Percentiles rank a stretch among this genome's conserved stretches.
Conservation (phyloP, 257 asterid species). For the Nyctanthes arbortristis region DNA sequence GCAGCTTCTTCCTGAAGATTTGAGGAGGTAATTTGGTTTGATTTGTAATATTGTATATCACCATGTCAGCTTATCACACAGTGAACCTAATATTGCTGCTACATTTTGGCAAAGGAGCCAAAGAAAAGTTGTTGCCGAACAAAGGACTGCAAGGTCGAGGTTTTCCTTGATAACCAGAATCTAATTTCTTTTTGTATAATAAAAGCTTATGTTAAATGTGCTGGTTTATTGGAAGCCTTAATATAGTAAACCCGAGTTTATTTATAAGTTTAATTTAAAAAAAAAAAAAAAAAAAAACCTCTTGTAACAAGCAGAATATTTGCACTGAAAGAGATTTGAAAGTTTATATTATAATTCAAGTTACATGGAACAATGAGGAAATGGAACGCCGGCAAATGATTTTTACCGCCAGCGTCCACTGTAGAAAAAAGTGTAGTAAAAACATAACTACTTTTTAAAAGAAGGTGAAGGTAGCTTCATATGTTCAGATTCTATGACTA, state of each 20-base stretch:
- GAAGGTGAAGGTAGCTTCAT: not conserved
- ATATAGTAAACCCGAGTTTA: not conserved
- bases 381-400: not conserved
- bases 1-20: not conserved
- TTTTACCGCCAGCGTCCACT: not conserved
- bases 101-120: constrained; percentile 95
- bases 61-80: constrained; percentile 69
- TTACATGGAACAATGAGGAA: not conserved
- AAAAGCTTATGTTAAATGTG: constrained; percentile 12
- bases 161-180: constrained; percentile 32
- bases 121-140: constrained; percentile 83
- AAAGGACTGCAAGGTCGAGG: constrained; percentile 97
- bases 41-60: constrained; percentile 27
- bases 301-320: not conserved
- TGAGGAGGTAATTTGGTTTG: constrained; percentile 19
- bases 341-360: no score
- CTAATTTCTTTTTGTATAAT: constrained; percentile 25
- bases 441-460: not conserved
- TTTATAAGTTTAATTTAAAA: no score
- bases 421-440: not conserved
- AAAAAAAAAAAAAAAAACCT: not conserved
- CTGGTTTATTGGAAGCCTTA: not conserved
- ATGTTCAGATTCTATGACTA: not conserved
- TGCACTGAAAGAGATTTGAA: not conserved
- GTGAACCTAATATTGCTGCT: constrained; percentile 91